These are phyloP conservation scores for Sherardia arvensis DNA, from an alignment of 257 asterid species.

Conservation along the genomic window DNA sequence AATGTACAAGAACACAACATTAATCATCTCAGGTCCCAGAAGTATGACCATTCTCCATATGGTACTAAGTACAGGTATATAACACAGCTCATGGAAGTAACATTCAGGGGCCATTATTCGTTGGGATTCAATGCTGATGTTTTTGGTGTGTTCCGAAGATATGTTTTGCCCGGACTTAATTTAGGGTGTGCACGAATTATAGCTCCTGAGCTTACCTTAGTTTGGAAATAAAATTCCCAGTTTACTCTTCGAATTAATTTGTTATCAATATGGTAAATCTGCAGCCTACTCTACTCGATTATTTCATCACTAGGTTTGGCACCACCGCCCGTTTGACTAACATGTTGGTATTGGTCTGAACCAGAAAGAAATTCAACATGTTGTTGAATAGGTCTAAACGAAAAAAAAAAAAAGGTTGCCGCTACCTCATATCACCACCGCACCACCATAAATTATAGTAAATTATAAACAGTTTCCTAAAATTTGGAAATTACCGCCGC, in stretches of 20 bases:
- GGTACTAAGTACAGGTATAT: background rate
- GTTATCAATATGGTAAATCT: background rate
- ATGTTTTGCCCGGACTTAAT: background rate
- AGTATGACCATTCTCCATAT: background rate
- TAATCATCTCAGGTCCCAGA: background rate
- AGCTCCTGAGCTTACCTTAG: background rate
- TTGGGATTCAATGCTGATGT: background rate
- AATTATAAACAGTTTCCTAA: no score
- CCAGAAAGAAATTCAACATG: no score
- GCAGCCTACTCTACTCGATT: background rate
- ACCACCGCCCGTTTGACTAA: background rate
- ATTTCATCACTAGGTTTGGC: background rate
- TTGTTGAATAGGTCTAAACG: no score
- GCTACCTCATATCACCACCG: no score
- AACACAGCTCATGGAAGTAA: constrained; percentile 2
- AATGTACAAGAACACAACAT: no score
- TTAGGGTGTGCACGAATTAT: constrained; percentile 1
- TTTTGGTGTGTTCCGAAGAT: background rate
- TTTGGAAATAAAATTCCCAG: background rate
- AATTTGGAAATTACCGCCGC: no score
- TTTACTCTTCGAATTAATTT: background rate
- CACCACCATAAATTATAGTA: no score
- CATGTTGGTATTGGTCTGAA: background rate
- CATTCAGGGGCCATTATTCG: constrained; percentile 9
- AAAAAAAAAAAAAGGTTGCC: no score